phyloP scores from a whole-genome alignment of 108 stramenopile genomes.

The Phaeodactylum tricornutum region DNA sequence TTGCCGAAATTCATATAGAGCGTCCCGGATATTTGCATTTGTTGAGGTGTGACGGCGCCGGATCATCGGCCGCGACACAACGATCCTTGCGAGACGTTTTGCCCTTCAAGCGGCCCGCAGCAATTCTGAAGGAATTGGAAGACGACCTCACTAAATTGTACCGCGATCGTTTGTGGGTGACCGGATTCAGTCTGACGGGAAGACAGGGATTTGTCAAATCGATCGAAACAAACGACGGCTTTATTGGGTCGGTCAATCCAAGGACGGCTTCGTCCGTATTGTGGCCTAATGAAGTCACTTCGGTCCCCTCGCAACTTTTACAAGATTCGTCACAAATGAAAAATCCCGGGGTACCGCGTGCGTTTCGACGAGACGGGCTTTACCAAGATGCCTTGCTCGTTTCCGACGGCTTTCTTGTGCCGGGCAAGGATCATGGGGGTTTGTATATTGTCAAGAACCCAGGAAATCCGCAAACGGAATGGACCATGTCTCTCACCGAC shows the following conservation, averaged over 20 bases:
- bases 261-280: constrained; percentile 43
- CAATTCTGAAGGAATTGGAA: not conserved
- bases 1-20: constrained; percentile 60
- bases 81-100: not conserved
- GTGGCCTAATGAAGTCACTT: constrained; percentile 89
- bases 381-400: constrained; percentile 71
- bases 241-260: constrained; percentile 44
- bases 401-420: constrained; percentile 91
- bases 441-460: constrained; percentile 80
- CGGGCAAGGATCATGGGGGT: constrained; percentile 88
- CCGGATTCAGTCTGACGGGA: constrained; percentile 69
- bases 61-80: constrained; percentile 22
- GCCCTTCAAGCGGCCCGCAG: not conserved
- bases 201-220: constrained; percentile 49
- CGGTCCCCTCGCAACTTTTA: no score
- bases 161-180: constrained; percentile 66
- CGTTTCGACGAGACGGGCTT: not conserved
- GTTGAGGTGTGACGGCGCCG: constrained; percentile 35
- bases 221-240: constrained; percentile 48
- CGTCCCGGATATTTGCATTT: constrained; percentile 75
- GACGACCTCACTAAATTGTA: not conserved
- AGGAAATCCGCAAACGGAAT: constrained; percentile 36
- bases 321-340: no score
- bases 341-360: no score
- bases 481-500: constrained; percentile 45